Evolutionary conservation across 371 early-diverging fungal species (phyloP), one percentile per base, ranked within the genome.

Genomic region (Mortierella sp.): DNA sequence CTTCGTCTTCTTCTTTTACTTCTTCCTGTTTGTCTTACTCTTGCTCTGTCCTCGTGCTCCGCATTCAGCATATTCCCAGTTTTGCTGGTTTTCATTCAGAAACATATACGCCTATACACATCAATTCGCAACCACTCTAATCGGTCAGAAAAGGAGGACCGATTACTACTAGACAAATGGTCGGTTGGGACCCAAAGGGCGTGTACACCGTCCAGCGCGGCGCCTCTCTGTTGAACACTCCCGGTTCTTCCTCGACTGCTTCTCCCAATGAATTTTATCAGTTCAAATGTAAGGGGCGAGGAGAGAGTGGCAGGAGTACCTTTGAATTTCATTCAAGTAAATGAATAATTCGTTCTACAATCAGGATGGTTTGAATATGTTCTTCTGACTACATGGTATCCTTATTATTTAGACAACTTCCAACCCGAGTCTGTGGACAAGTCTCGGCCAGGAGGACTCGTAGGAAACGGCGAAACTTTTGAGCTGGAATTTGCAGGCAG

Each of bases 371-470:
- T n/a, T n/a, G n/a, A n/a, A n/a, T n/a, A n/a, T n/a, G n/a, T n/a
- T n/a, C n/a, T n/a, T n/a, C n/a, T n/a, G n/a, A n/a, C n/a, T n/a
- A n/a, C n/a, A n/a, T n/a, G n/a, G n/a, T n/a, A n/a, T n/a, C n/a
- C n/a, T n/a, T n/a, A 34, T 27, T n/a, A 4, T 11, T 19, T 47
- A 75, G 76, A 69, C 26, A 75, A 75, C 65, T 75, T 75, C 37
- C 67, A 67, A 21, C 76, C 76, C 53, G 76, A 75, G 41, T 75
- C 76, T 14, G 69, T 75, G 28, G 76, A 75, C 54, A 75, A 75
- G 49, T 75, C 76, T 5, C 52, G 46, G 37, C 76, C 76, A 17
- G 76, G 76, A 21, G 61, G 58, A 28, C 30, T 76, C 7, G 62
- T 70, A 21, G 76, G 76, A 6, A 69, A 76, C 50, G 76, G 76